phyloP scores from a whole-genome alignment of 108 stramenopile species.

The Phaeodactylum tricornutum region DNA sequence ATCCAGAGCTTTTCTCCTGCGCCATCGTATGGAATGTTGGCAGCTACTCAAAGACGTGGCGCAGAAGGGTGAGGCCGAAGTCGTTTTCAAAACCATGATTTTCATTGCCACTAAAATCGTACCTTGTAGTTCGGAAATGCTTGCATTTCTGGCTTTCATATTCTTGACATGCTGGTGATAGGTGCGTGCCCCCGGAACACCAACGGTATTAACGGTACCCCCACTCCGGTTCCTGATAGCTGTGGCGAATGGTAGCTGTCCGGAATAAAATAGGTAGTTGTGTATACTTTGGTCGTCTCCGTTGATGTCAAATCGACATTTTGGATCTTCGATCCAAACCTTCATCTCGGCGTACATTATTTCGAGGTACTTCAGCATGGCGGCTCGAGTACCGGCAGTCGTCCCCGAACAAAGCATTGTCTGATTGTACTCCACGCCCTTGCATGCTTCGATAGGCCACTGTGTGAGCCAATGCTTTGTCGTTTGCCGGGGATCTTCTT shows the following conservation, averaged over 20 bases:
- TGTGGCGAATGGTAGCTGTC: conserved; percentile 34
- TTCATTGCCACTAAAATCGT: no score
- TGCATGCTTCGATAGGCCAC: conserved; percentile 28
- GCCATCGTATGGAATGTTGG: conserved; percentile 1
- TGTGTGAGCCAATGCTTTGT: conserved; percentile 62
- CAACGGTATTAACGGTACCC: conserved; percentile 24
- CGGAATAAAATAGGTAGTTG: conserved; percentile 68
- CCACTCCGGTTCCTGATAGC: conserved; percentile 19
- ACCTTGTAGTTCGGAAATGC: no score
- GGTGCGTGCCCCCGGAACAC: no score
- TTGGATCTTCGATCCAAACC: conserved; percentile 33
- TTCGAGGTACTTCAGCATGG: conserved; percentile 53
- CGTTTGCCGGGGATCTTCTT: conserved; percentile 43
- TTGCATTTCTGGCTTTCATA: no score
- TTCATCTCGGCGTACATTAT: conserved; percentile 59
- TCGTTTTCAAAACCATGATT: no score
- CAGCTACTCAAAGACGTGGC: no score
- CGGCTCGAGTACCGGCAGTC: conserved; percentile 56
- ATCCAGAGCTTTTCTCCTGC: not conserved
- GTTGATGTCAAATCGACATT: conserved; percentile 33
- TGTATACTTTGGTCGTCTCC: conserved; percentile 71
- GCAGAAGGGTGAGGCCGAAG: no score
- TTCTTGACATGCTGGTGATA: no score
- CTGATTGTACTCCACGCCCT: conserved; percentile 18
- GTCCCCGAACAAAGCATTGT: conserved; percentile 62